Base-by-base conservation (phyloP, 2,329 filamentous ascomycete genomes). In the Aspergillus alliaceus region DNA sequence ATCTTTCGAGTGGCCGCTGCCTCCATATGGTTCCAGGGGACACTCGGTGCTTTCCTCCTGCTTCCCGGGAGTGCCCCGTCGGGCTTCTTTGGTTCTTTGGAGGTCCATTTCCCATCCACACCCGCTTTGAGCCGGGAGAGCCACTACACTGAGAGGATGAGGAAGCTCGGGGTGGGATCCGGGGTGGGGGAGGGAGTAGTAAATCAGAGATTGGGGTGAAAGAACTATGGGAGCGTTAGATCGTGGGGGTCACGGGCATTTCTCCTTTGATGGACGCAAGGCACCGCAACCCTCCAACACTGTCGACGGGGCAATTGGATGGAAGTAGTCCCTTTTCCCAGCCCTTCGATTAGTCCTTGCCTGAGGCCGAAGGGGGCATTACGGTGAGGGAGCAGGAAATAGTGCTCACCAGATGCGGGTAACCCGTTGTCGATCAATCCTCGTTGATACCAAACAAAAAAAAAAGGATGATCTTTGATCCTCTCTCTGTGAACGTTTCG, bases 71-170 rank as follows among this genome's bases (percentile, higher is more conserved):
- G 68, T 59, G 56, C 69, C 64, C 51, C 67, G 63, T 51, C 67
- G 70, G 53, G 74, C 69, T 63, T 76, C 72, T 62, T 76, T 76
- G 29, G 75, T 71, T 51, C 72, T 73, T 60, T 75, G 74, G 55
- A 76, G 69, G 64, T 76, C 72, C 75, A 77, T 77, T 52, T 60
- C 24, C 58, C 62, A 63, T 64, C 54, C 55, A 59, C 57, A 42
- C 56, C 50, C 39, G 50, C 32, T 35, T 35, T 31, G 7, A 18
- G 35, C 31, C 39, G n/a, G 18, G 25, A 4, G 9, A 32, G 18
- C 32, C n/a, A 27, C 18, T 14, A 27, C 12, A 4, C 40, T 27
- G 49, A 48, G 44, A 27, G 40, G 35, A 24, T 12, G 42, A 54
- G 9, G 44, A 40, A 35, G 18, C 24, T 50, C 32, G 47, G 24